Conservation (phyloP, 306 rosid species). For the Luffa aegyptiaca region DNA sequence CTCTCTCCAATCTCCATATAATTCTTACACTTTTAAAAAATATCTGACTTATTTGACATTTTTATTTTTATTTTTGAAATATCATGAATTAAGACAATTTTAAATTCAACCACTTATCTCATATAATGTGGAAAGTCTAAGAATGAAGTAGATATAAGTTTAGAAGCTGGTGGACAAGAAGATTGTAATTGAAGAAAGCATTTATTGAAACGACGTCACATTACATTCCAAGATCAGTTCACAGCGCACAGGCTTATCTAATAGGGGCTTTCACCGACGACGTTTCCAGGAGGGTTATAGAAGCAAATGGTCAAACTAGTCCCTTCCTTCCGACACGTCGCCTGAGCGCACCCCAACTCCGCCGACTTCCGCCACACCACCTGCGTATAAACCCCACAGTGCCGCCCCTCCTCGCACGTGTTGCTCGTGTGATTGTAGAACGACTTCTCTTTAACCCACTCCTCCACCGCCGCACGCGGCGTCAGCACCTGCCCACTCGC, state of each 20-base stretch:
- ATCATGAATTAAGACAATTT: too few relatives aligned
- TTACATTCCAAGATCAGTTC: too few relatives aligned
- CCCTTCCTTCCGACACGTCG: constrained; percentile 39
- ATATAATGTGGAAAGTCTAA: too few relatives aligned
- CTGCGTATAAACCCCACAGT: constrained; percentile 74
- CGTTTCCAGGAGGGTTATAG: constrained; percentile 69
- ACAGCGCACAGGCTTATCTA: neutral
- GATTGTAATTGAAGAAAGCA: too few relatives aligned
- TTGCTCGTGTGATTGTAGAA: constrained; percentile 46
- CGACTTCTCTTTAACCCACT: constrained; percentile 66
- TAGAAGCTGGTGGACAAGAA: too few relatives aligned
- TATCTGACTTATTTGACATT: too few relatives aligned
- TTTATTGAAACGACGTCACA: too few relatives aligned
- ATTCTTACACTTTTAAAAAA: too few relatives aligned
- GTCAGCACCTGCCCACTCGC: constrained; percentile 24
- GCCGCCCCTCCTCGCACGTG: constrained; percentile 38
- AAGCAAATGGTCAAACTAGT: constrained; percentile 54
- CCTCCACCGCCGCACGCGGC: constrained; percentile 50
- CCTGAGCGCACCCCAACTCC: constrained; percentile 57
- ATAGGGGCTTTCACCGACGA: constrained; percentile 60
- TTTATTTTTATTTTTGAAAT: too few relatives aligned
- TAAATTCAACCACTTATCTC: too few relatives aligned
- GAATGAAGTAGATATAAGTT: too few relatives aligned
- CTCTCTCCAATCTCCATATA: too few relatives aligned
- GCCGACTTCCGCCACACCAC: constrained; percentile 69